Base-by-base conservation (phyloP, 306 rosid genomes). In the Quillaja saponaria region DNA sequence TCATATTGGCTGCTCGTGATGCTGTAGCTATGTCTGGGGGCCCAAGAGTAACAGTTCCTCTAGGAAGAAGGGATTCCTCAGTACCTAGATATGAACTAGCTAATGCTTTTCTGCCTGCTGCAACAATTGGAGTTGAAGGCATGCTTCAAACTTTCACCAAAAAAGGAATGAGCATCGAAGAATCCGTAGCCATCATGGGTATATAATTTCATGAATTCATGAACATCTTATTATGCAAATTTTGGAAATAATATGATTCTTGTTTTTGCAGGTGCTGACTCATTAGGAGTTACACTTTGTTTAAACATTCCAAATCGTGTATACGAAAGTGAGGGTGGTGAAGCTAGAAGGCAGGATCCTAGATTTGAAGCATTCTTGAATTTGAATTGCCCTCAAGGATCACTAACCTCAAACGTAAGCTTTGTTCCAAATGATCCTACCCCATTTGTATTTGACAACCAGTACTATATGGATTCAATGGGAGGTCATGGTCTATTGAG, bases 131-230 rank as follows among this genome's bases (percentile, higher is more conserved):
- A 45, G 72, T 76, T 35, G 68, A 45, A 51, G 60, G 38, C 46
- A 52, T 53, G 64, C 76, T 76, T 76, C 76, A 14, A n/a, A 4
- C 64, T n/a, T 76, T 76, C 15, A 34, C 59, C 8, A 39, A 66
- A 1, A 64, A 25, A 51, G 76, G 76, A 12, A 69, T 69, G 80
- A 69, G 69, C 41, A 12, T 19, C 9, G 44, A 64, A 58, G 80
- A 76, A 58, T 76, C 76, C 15, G 80, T 64, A 1, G 76, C 72
- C 53, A 58, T 69, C 45, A 50, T 69, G 31, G 80, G 72, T 69
- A 42, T 25, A 25, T 1, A 10, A 55, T 33, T 33, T 16, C 7
- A 37, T 34, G 6, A 56, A 34, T 31, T 55, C 42, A 34, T 7
- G 7, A 8, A 5, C 7, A 50, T 16, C 12, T 44, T 25, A n/a